Conservation (phyloP, 768 basidiomycete genomes). For the Daedaleopsis sinensis region DNA sequence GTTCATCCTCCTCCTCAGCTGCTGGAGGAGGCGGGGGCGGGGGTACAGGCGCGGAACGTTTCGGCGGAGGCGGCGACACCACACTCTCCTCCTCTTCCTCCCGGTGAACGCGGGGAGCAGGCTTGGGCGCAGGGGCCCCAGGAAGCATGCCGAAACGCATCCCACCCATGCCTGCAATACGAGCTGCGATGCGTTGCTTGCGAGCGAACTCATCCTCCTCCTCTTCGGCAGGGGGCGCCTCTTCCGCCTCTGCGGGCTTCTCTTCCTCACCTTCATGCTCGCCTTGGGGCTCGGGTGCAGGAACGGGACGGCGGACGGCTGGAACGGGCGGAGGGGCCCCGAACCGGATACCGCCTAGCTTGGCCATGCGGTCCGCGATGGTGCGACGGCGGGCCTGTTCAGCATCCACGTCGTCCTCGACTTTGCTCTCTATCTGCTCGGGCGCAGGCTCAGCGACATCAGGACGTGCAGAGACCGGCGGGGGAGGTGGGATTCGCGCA, state of each 20-base stretch:
- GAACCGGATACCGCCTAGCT: constrained; percentile 83
- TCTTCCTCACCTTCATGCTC: constrained; percentile 19
- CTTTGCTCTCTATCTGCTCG: constrained; percentile 12
- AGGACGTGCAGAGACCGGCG: background rate
- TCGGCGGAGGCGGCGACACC: constrained; percentile 18
- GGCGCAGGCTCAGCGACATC: constrained; percentile 4
- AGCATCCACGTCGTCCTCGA: constrained; percentile 42
- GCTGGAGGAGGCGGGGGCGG: constrained; percentile 26
- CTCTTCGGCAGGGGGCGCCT: constrained; percentile 36
- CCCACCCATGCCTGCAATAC: constrained; percentile 58
- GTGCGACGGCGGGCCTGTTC: constrained; percentile 57
- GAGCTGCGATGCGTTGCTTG: constrained; percentile 54
- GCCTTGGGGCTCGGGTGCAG: constrained; percentile 27
- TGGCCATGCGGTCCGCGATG: constrained; percentile 95
- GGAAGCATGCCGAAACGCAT: constrained; percentile 61
- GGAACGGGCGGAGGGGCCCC: constrained; percentile 63
- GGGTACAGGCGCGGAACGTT: constrained; percentile 21
- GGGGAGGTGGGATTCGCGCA: background rate
- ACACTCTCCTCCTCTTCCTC: constrained; percentile 17
- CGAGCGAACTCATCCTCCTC: constrained; percentile 68
- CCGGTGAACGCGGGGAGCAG: constrained; percentile 24
- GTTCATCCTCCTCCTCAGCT: constrained; percentile 35
- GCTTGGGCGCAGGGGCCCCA: constrained; percentile 22
- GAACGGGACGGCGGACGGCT: constrained; percentile 40
- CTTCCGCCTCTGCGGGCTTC: constrained; percentile 29